Evolutionary conservation across 306 rosid species (phyloP).

Genomic region (Cucurbita moschata): DNA sequence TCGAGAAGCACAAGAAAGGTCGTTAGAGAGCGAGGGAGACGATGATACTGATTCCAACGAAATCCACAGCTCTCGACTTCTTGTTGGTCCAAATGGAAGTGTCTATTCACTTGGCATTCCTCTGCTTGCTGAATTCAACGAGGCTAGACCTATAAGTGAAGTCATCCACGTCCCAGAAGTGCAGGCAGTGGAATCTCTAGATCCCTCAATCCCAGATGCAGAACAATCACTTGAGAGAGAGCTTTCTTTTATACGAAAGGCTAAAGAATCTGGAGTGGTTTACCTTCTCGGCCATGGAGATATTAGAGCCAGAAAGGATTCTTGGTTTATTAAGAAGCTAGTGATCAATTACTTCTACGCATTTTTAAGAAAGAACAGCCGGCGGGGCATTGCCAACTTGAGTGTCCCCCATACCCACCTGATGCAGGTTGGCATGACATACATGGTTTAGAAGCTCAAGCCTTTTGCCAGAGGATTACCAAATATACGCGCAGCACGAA

Average conservation of each 20-base stretch:
- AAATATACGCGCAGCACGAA: not conserved
- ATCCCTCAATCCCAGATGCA: constrained; percentile 36
- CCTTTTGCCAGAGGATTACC: constrained; percentile 8
- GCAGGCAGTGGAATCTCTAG: constrained; percentile 18
- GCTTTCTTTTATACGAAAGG: constrained; percentile 78
- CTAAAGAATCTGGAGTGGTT: constrained; percentile 88
- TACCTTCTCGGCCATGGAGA: constrained; percentile 96
- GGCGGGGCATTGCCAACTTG: constrained; percentile 80
- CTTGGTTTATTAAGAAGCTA: constrained; percentile 86
- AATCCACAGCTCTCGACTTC: constrained; percentile 44
- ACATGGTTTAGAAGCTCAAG: constrained; percentile 63
- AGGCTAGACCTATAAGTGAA: constrained; percentile 25
- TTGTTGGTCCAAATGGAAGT: constrained; percentile 82
- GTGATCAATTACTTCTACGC: constrained; percentile 81
- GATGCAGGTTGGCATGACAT: constrained; percentile 97
- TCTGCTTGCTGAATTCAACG: constrained; percentile 47
- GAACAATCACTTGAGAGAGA: constrained; percentile 83
- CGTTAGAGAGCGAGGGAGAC: constrained; percentile 81
- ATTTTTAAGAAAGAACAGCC: constrained; percentile 78
- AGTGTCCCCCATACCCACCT: constrained; percentile 89
- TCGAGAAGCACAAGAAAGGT: constrained; percentile 82
- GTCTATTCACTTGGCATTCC: constrained; percentile 81
- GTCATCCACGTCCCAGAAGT: constrained; percentile 44
- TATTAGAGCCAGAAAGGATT: constrained; percentile 79
- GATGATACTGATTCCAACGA: constrained; percentile 47